Evolutionary conservation across 352 stramenopile genomes (phyloP), one percentile per base, ranked within the genome.

Genomic region (Elongisporangium undulatum): DNA sequence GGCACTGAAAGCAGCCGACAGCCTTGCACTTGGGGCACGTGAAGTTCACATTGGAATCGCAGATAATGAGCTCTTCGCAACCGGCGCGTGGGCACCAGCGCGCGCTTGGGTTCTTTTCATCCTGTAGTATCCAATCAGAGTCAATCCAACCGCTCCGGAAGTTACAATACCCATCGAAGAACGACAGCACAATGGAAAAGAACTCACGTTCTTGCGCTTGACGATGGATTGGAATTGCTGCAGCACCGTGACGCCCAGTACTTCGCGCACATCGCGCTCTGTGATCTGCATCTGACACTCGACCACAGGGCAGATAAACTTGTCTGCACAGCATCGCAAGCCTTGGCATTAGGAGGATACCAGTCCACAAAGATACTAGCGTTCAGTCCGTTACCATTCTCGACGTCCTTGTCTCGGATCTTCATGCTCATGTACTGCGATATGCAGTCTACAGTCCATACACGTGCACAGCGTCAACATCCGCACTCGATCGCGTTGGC

Each of bases 41-140:
- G 49, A 92, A 92, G 21, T 76, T 76, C 39, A 57, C 60, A 10
- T 60, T 63, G 9, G 62, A 71, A 20, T 78, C 64, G 62, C 79
- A 89, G 9, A 92, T 52, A 49, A 91, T 88, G 17, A 91, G 68
- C 63, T 88, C 77, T 6, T 78, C 79, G 58, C 82, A 92, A 4
- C 66, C 72, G 9, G 72, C 64, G 51, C 69, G 62, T 12, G 77
- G 79, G 72, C 79, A 91, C 82, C 82, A 91, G 16, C 82, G 61
- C 51, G 79, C 79, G 61, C 69, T 87, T n/a, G 82, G 82, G 50
- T 89, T 88, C 58, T 87, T 85, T 58, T 91, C 79, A 38, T 88
- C 78, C 80, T 90, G 52, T n/a, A 12, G 7, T 7, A 50, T 6
- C 15, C 16, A 21, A 50, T 22, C 53, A 9, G 64, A 53, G 2